These are phyloP conservation scores for Schizochytrium sp. DNA, from an alignment of 108 stramenopile genomes.

Conservation along the genomic window DNA sequence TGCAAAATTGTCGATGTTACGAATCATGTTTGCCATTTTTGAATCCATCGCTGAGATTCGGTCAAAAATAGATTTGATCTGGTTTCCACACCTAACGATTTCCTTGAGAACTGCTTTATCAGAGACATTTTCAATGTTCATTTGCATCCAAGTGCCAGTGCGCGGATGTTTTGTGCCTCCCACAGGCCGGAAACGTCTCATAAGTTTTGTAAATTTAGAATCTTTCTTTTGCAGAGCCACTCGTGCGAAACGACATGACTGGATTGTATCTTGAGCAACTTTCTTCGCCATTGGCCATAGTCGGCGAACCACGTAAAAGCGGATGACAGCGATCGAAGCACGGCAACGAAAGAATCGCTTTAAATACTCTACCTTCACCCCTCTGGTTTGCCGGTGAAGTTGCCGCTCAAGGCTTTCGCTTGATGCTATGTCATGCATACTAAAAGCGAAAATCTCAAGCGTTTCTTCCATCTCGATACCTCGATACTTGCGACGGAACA, in stretches of 20 bases:
- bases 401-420: not conserved
- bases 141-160: not conserved
- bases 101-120: not conserved
- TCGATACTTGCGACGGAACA: not conserved
- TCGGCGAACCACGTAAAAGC: not conserved
- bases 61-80: not conserved
- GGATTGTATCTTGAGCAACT: not conserved
- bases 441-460: not conserved
- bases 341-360: slow-evolving; percentile 20
- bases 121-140: not conserved
- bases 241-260: not conserved
- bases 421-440: not conserved
- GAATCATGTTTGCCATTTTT: not conserved
- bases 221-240: slow-evolving; percentile 6
- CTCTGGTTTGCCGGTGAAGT: not conserved
- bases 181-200: not conserved
- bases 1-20: slow-evolving; percentile 1
- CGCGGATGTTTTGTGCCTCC: not conserved
- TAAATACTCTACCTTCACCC: not conserved
- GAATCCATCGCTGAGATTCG: not conserved
- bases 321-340: not conserved
- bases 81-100: not conserved
- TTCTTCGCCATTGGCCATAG: not conserved
- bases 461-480: not conserved
- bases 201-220: not conserved